Percentiles rank a stretch among this genome's conserved stretches.
Conservation (phyloP, 768 basidiomycete genomes). For the Cubamyces lactineus region DNA sequence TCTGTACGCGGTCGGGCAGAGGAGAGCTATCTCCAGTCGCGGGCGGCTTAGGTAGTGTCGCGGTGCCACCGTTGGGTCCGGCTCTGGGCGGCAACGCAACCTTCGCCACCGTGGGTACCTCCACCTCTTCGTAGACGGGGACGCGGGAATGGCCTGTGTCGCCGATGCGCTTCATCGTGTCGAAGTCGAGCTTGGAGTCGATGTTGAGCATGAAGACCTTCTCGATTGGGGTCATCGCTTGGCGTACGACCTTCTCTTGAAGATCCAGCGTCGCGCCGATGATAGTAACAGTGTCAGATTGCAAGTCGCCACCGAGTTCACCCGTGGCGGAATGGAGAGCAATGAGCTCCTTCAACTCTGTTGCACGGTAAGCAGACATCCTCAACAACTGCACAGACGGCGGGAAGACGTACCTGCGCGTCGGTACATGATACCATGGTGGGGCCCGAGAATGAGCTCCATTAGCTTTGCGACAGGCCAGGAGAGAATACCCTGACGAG, state of each 20-base stretch:
- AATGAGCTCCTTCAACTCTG: conserved; percentile 79
- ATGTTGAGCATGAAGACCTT: conserved; percentile 85
- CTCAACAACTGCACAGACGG: not conserved
- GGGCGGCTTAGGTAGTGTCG: conserved; percentile 15
- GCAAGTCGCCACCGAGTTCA: conserved; percentile 78
- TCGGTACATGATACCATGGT: conserved; percentile 88
- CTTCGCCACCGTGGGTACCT: conserved; percentile 46
- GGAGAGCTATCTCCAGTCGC: conserved; percentile 21
- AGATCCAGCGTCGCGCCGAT: conserved; percentile 85
- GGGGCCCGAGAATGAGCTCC: conserved; percentile 71
- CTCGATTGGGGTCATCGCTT: conserved; percentile 78
- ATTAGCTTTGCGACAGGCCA: conserved; percentile 85
- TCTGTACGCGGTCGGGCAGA: conserved; percentile 33
- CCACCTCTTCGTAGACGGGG: conserved; percentile 80
- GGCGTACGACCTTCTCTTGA: conserved; percentile 70
- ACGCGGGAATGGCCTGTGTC: conserved; percentile 83
- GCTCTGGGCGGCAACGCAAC: not conserved
- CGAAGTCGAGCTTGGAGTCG: conserved; percentile 75
- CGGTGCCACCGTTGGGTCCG: not conserved
- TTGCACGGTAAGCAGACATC: not conserved
- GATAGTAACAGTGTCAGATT: conserved; percentile 80
- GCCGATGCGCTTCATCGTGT: conserved; percentile 72
- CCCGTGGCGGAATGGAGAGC: conserved; percentile 76
- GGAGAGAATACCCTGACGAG: conserved; percentile 59
- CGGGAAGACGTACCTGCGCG: conserved; percentile 45